Evolutionary conservation across 176 grass and related monocot species (phyloP).

Genomic region (Musa itinerans): DNA sequence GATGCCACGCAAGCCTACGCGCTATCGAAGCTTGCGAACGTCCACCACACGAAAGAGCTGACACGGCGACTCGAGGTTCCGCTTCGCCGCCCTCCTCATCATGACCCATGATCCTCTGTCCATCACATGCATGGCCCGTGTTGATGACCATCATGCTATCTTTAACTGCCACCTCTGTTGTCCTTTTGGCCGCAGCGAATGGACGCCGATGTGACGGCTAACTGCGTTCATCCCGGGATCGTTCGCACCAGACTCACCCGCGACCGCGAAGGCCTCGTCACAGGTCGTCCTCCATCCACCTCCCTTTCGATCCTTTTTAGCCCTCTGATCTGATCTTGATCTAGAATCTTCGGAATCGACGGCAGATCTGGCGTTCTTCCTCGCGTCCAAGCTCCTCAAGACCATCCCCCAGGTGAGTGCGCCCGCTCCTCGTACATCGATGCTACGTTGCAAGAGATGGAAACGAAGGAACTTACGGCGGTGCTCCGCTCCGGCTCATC

Average conservation of each 20-base stretch:
- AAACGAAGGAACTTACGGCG: too few relatives aligned
- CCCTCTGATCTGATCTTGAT: neutral
- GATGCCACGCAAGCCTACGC: conserved; percentile 90
- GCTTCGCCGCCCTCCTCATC: neutral
- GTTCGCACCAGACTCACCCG: conserved; percentile 88
- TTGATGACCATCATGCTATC: neutral
- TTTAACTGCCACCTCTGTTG: neutral
- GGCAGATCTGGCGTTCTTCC: conserved; percentile 85
- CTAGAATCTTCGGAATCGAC: neutral
- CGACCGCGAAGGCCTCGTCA: conserved; percentile 71
- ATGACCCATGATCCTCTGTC: neutral
- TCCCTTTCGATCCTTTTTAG: neutral
- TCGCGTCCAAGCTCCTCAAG: conserved; percentile 87
- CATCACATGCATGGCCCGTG: neutral
- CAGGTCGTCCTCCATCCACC: conserved; percentile 23
- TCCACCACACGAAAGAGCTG: conserved; percentile 74
- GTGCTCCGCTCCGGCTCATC: too few relatives aligned
- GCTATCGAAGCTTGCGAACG: conserved; percentile 75
- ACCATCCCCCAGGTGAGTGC: conserved; percentile 84
- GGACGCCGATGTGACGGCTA: conserved; percentile 69
- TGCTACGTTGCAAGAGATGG: too few relatives aligned
- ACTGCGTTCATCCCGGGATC: conserved; percentile 94
- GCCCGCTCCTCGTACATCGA: neutral
- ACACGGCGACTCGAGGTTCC: conserved; percentile 50
- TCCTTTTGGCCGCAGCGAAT: conserved; percentile 28